Base-by-base conservation (phyloP, 1,139 yeast genomes). In the Debaryomycetaceae sp. region DNA sequence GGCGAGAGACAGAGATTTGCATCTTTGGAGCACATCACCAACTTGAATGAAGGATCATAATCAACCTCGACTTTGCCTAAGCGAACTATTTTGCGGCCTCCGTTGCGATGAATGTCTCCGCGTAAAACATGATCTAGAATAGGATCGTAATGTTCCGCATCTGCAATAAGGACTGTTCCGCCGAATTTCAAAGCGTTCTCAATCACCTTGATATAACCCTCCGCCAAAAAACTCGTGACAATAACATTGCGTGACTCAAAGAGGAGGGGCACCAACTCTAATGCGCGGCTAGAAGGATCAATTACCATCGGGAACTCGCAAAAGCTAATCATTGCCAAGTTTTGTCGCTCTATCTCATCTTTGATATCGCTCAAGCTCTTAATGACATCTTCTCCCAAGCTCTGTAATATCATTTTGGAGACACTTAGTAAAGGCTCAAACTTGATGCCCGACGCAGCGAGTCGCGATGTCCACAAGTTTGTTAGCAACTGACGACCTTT, bases 111-210 rank as follows among this genome's bases (percentile, higher is more conserved):
- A 23, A 73, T 62, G 36, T 83, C 94, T 26, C 60, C 58, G 30
- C 74, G 63, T 26, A 90, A 53, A 2, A 87, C 51, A 0, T 78
- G 62, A 33, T 72, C 72, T 15, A 87, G 46, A 10, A 81, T 55
- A 0, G 96, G 94, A 47, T 87, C 90, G 44, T 72, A 74, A 40
- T 67, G 58, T 44, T 87, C 96, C 3, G 87, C 85, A 51, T 87
- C 92, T 40, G 73, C 74, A 19, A 87, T 66, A 10, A 87, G 47
- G 7, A 87, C 57, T 0, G 69, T 46, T 4, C 85, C 86, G 6
- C 98, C 97, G 59, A 87, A 87, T 36, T 92, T 60, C 16, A 87
- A 50, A 0, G 94, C 77, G 44, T 85, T 80, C 45, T 85, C 95
- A 16, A 87, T 51, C 30, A 74, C 81, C 41, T 73, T 78, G 4